Evolutionary conservation across 2,329 filamentous ascomycete species (phyloP).

Genomic region (Colletotrichum brevisporum): DNA sequence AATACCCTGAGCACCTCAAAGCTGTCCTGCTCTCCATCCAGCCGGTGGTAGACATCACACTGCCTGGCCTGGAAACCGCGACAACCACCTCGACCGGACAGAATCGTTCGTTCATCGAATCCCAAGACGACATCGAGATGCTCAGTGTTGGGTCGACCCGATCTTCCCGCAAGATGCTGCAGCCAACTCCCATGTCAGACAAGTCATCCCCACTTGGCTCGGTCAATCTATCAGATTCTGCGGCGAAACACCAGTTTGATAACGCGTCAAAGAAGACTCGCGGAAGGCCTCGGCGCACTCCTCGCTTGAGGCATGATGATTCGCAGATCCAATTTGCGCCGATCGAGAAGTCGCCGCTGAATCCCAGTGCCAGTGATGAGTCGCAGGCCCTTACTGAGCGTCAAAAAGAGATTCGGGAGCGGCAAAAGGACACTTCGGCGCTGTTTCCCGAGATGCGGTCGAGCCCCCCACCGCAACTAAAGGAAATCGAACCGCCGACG

Average conservation of each 20-base stretch:
- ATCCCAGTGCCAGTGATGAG: slow-evolving; percentile 63
- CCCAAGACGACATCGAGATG: slow-evolving; percentile 60
- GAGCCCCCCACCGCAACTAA: slow-evolving; percentile 54
- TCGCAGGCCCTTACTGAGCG: slow-evolving; percentile 84
- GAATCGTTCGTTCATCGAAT: slow-evolving; percentile 60
- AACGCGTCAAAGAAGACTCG: slow-evolving; percentile 43
- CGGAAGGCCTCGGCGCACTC: slow-evolving; percentile 49
- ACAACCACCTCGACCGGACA: slow-evolving; percentile 56
- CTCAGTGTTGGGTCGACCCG: slow-evolving; percentile 43
- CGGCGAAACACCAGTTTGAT: slow-evolving; percentile 45
- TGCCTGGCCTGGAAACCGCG: slow-evolving; percentile 59
- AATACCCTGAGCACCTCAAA: slow-evolving; percentile 77
- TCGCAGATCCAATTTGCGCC: slow-evolving; percentile 85
- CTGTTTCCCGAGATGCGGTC: slow-evolving; percentile 79
- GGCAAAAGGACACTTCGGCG: slow-evolving; percentile 74
- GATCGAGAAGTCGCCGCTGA: slow-evolving; percentile 72
- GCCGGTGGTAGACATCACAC: slow-evolving; percentile 62
- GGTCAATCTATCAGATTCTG: neutral
- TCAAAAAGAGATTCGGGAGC: slow-evolving; percentile 82
- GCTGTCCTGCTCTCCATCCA: slow-evolving; percentile 72
- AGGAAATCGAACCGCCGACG: slow-evolving; percentile 26
- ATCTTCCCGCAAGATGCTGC: slow-evolving; percentile 44
- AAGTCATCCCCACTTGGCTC: slow-evolving; percentile 47
- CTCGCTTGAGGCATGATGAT: slow-evolving; percentile 80
- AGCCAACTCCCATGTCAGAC: slow-evolving; percentile 44